phyloP scores from a whole-genome alignment of 345 rosid genomes.

The Hibiscus trionum region DNA sequence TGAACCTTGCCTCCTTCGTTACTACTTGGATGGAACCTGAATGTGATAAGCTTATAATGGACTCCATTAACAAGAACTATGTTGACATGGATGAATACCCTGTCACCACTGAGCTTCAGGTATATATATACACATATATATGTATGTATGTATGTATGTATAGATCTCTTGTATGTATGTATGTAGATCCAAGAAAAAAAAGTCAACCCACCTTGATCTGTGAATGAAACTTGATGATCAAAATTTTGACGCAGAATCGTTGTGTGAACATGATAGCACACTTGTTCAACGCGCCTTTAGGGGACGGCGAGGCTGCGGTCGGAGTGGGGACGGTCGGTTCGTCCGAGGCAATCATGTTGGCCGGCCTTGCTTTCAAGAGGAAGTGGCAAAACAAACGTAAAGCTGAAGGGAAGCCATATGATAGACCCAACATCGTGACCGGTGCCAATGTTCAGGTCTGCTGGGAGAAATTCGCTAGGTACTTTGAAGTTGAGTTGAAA shows the following conservation, averaged over 20 bases:
- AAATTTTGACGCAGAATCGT: constrained; percentile 50
- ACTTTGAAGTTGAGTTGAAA: constrained; percentile 86
- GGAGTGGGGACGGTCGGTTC: constrained; percentile 96
- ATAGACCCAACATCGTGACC: constrained; percentile 10
- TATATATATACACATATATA: background rate
- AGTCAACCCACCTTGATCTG: too few relatives aligned
- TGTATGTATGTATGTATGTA: too few relatives aligned
- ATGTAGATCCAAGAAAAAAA: background rate
- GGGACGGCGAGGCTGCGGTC: constrained; percentile 59
- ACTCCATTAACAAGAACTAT: constrained; percentile 78
- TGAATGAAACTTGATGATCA: too few relatives aligned
- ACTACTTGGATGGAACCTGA: constrained; percentile 99
- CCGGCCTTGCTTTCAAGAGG: constrained; percentile 88
- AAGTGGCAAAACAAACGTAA: constrained; percentile 89
- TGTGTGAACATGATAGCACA: constrained; percentile 95
- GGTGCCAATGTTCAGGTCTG: constrained; percentile 39
- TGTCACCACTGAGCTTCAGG: constrained; percentile 93
- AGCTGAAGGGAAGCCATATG: constrained; percentile 73
- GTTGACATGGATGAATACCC: constrained; percentile 98
- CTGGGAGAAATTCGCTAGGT: constrained; percentile 94
- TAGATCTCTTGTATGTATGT: too few relatives aligned
- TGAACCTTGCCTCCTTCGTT: constrained; percentile 84
- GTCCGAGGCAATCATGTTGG: constrained; percentile 95
- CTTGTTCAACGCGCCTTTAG: constrained; percentile 77
- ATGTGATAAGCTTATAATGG: constrained; percentile 91